Evolutionary conservation across 1,284 basidiomycete genomes (phyloP).

Genomic region (Moesziomyces globuligerus): DNA sequence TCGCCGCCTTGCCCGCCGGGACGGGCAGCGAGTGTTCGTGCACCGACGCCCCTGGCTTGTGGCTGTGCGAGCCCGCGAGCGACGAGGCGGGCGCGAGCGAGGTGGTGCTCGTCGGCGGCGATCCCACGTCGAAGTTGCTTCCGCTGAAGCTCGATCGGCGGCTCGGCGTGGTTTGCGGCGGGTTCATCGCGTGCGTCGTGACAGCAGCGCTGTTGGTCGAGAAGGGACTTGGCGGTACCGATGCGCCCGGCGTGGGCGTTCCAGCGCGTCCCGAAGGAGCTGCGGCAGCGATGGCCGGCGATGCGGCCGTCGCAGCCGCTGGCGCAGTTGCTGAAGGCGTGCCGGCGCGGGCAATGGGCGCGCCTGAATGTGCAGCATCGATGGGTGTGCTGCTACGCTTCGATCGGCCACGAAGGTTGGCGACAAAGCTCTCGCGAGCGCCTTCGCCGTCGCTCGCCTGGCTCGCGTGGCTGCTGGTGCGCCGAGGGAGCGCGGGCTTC

Average conservation of each 20-base stretch:
- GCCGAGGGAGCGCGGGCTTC: conserved; percentile 55
- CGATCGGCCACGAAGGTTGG: conserved; percentile 47
- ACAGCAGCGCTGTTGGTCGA: conserved; percentile 36
- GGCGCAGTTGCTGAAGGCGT: conserved; percentile 30
- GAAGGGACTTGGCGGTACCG: conserved; percentile 52
- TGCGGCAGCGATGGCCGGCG: conserved; percentile 17
- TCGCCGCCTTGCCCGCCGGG: conserved; percentile 6
- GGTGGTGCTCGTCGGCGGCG: conserved; percentile 60
- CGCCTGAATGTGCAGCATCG: conserved; percentile 30
- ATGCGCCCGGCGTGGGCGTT: conserved; percentile 46
- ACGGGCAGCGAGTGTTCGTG: conserved; percentile 16
- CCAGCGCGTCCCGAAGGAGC: conserved; percentile 31
- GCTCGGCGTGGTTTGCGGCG: conserved; percentile 58
- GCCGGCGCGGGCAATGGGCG: conserved; percentile 26
- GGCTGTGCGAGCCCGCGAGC: conserved; percentile 20
- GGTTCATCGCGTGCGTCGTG: conserved; percentile 56
- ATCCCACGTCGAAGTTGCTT: conserved; percentile 54
- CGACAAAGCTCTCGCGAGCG: conserved; percentile 44
- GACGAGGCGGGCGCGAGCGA: conserved; percentile 50
- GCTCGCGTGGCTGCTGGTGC: conserved; percentile 59
- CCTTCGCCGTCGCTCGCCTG: conserved; percentile 56
- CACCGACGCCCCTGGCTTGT: conserved; percentile 10
- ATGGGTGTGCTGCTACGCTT: conserved; percentile 58
- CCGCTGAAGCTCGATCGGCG: conserved; percentile 63
- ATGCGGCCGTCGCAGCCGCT: conserved; percentile 13